Percentiles rank a stretch among this genome's conserved stretches.
Conservation (phyloP, 2,329 filamentous ascomycete genomes). For the Thermomyces lanuginosus region DNA sequence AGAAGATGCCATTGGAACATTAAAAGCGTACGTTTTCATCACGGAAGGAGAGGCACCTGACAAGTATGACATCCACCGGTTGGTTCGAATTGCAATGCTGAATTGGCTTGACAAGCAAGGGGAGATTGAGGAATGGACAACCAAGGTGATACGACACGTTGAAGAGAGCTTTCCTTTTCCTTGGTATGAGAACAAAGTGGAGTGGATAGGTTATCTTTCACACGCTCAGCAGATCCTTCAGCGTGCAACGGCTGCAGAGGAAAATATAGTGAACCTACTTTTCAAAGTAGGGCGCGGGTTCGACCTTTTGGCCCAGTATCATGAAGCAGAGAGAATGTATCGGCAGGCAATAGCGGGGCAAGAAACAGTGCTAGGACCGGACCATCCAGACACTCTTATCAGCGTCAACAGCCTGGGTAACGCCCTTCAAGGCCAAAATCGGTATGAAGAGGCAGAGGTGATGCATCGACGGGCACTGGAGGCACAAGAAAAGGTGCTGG, state of each 20-base stretch:
- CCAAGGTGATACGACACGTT: conserved; percentile 1
- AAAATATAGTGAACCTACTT: too few species aligned
- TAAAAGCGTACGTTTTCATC: conserved; percentile 6
- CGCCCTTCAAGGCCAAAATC: conserved; percentile 4
- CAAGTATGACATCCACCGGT: conserved; percentile 10
- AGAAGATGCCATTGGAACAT: conserved; percentile 3
- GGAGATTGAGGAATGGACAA: conserved; percentile 3
- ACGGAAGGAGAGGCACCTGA: conserved; percentile 3
- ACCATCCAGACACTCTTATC: conserved; percentile 1
- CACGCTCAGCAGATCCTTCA: too few species aligned
- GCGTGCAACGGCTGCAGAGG: too few species aligned
- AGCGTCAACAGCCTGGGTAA: neutral
- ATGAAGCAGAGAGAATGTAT: too few species aligned
- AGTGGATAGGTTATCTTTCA: too few species aligned
- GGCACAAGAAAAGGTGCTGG: conserved; percentile 4
- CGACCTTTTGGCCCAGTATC: too few species aligned
- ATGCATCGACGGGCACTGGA: conserved; percentile 8
- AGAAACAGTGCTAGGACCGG: neutral
- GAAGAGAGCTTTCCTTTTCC: too few species aligned
- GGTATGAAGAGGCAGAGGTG: conserved; percentile 10
- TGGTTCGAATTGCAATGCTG: conserved; percentile 10
- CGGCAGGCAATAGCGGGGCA: conserved; percentile 1
- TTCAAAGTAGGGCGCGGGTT: too few species aligned
- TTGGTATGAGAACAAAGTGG: too few species aligned
- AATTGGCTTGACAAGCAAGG: conserved; percentile 7